Evolutionary conservation across 1,139 yeast species (phyloP), one percentile per base, ranked within the genome.

Genomic region (Hemisphaericaspora subhashii): DNA sequence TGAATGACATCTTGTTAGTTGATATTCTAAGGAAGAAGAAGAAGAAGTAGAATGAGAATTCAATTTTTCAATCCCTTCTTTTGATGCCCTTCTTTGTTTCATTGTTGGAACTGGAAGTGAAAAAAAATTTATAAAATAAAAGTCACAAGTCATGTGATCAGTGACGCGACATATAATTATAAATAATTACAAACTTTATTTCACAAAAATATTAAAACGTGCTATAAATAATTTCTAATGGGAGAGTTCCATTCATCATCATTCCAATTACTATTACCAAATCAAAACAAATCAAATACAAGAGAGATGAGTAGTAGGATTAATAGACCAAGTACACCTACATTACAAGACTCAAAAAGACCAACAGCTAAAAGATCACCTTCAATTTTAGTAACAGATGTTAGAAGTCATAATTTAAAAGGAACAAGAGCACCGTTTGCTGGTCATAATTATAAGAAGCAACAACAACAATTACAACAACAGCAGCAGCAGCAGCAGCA

Each of bases 321-420:
- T 6, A 35, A 29, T 20, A 34, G 28, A 9, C 37, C 17, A 15
- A 30, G 20, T 34, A 36, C 43, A n/a, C 44, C 43, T 20, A 21
- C 18, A 11, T 33, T 38, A 24, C 17, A 23, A 17, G 28, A 16
- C 11, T 23, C 41, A 15, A 58, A 61, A 44, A 62, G 78, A 39
- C 84, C 89, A 6, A 82, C 87, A 3, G 89, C 94, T n/a, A 86
- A 86, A 52, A 66, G 97, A 51, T 86, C 96, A 20, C 97, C 98
- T 5, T 87, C 96, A 1, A 90, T 90, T 55, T 70, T 90, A 40
- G 98, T 90, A 27, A 90, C 97, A 0, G 98, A 90, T 63, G 79
- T 86, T 3, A 71, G 98, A 46, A 77, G 80, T 38, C 73, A 79
- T 37, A 74, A 60, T 13, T 51, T 75, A 16, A 74, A 75, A 41